These are phyloP conservation scores for Agrocybe praecox DNA, from an alignment of 768 basidiomycete species.

Conservation along the genomic window DNA sequence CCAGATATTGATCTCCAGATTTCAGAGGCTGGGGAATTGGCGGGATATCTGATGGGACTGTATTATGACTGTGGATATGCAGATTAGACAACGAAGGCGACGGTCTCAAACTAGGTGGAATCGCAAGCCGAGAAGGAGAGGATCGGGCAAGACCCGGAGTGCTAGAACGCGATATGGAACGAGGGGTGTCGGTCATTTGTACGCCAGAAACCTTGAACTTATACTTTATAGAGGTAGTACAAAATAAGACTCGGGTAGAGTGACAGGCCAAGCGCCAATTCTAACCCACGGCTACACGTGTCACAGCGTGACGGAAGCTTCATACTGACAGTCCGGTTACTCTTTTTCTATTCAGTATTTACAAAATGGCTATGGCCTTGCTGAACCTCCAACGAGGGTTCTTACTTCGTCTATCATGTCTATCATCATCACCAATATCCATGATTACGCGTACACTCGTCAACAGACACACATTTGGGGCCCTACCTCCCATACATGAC, in stretches of 20 bases:
- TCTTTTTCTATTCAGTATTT: background rate
- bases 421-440: conserved; percentile 21
- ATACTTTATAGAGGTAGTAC: no score
- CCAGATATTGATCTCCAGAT: conserved; percentile 38
- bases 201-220: no score
- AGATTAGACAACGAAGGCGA: conserved; percentile 60
- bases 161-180: conserved; percentile 29
- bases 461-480: background rate
- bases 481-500: conserved; percentile 28
- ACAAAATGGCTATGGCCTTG: conserved; percentile 12
- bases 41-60: conserved; percentile 32
- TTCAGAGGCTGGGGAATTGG: conserved; percentile 19
- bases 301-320: no score
- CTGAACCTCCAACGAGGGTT: conserved; percentile 16
- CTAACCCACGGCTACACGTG: no score
- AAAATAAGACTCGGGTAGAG: background rate
- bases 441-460: conserved; percentile 31
- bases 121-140: conserved; percentile 55
- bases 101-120: conserved; percentile 53
- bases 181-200: conserved; percentile 32
- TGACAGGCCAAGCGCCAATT: background rate
- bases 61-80: conserved; percentile 54
- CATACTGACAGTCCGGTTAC: background rate
- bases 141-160: conserved; percentile 29
- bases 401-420: conserved; percentile 17